Percentiles rank a stretch among this genome's conserved stretches.
Conservation (phyloP, 2,329 filamentous ascomycete species). For the Thyridium curvatum region DNA sequence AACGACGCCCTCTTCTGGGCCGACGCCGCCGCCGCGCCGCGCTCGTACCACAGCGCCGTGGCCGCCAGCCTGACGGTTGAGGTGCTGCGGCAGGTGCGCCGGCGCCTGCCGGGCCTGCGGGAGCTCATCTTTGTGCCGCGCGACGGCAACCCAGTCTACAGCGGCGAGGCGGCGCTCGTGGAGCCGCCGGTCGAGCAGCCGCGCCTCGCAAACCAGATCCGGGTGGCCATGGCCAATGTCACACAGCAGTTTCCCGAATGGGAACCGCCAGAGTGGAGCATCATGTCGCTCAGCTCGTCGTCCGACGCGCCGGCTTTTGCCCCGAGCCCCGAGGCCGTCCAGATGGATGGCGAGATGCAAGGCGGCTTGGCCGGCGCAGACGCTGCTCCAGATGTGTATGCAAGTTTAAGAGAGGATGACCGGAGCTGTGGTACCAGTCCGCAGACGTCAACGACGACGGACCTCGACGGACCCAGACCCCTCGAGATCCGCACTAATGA, state of each 20-base stretch:
- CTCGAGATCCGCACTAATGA: too few species aligned
- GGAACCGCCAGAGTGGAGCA: conserved; percentile 28
- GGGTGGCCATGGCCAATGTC: conserved; percentile 24
- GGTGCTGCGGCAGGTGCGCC: conserved; percentile 28
- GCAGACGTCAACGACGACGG: background rate
- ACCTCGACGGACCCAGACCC: too few species aligned
- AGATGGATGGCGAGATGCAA: too few species aligned
- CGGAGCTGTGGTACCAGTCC: too few species aligned
- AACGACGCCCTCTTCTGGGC: conserved; percentile 33
- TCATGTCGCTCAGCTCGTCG: conserved; percentile 21
- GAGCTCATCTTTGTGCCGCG: conserved; percentile 38
- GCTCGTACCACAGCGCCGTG: conserved; percentile 26
- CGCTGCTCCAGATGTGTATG: too few species aligned
- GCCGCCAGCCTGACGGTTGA: conserved; percentile 32
- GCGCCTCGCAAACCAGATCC: conserved; percentile 25
- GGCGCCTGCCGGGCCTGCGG: conserved; percentile 30
- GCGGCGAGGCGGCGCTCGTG: conserved; percentile 17
- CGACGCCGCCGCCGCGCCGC: background rate
- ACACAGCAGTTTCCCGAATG: conserved; percentile 20
- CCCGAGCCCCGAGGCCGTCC: too few species aligned
- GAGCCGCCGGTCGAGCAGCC: conserved; percentile 22
- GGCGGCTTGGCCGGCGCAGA: too few species aligned
- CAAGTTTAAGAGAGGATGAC: too few species aligned
- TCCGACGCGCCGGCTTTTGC: conserved; percentile 5
- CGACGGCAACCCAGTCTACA: conserved; percentile 26